Evolutionary conservation across 2,329 filamentous ascomycete genomes (phyloP).

Genomic region (Beauveria asiatica): DNA sequence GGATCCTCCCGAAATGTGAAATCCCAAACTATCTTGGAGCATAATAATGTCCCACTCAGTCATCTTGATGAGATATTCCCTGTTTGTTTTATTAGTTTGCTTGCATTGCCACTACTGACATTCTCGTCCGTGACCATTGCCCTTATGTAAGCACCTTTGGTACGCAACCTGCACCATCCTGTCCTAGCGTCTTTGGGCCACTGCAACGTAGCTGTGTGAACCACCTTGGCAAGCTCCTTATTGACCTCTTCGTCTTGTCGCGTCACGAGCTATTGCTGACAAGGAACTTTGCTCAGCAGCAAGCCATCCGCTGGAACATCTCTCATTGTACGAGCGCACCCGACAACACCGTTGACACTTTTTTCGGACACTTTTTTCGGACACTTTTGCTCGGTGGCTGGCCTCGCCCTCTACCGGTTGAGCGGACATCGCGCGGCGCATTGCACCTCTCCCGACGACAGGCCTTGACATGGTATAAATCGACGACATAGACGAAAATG

Average conservation of each 20-base stretch:
- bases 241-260: background rate
- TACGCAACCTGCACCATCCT: background rate
- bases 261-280: background rate
- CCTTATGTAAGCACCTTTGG: background rate
- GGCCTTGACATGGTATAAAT: conserved; percentile 21
- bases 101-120: background rate
- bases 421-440: conserved; percentile 6
- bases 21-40: too few relatives aligned
- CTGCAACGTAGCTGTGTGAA: background rate
- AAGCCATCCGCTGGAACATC: background rate
- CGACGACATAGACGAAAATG: conserved; percentile 28
- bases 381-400: background rate
- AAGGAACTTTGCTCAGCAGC: background rate
- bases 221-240: conserved; percentile 3
- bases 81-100: background rate
- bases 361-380: background rate
- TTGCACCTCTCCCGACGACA: background rate
- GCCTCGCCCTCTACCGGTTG: background rate
- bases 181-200: background rate
- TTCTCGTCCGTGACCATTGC: background rate
- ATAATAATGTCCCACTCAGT: too few relatives aligned
- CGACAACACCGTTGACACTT: background rate
- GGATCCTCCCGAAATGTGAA: too few relatives aligned
- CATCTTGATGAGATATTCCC: too few relatives aligned
- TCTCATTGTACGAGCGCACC: background rate